Evolutionary conservation across 768 basidiomycete species (phyloP).

Genomic region (Trametes elegans): DNA sequence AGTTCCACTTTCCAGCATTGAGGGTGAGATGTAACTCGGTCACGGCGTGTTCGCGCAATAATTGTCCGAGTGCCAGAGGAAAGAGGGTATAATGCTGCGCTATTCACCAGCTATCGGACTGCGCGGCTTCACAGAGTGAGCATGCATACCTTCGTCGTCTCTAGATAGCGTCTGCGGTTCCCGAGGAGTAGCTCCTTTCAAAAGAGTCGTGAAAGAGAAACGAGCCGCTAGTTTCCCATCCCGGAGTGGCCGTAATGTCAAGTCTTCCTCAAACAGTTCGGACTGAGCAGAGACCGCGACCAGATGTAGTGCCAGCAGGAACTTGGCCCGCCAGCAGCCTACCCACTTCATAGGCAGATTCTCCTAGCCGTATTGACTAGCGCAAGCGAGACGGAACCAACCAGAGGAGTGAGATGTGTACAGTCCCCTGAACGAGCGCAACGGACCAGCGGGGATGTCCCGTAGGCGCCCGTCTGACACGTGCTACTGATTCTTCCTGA

Average conservation of each 20-base stretch:
- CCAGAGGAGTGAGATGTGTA: not conserved
- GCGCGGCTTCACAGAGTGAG: not conserved
- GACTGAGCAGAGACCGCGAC: conserved; percentile 10
- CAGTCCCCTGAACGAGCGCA: no score
- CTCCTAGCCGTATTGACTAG: not conserved
- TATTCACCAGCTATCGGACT: conserved; percentile 27
- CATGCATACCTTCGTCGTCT: conserved; percentile 46
- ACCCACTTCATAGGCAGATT: not conserved
- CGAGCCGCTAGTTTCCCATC: conserved; percentile 82
- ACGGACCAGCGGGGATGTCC: no score
- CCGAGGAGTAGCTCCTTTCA: conserved; percentile 52
- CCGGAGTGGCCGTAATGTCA: conserved; percentile 57
- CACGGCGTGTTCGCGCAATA: conserved; percentile 81
- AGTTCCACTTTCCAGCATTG: conserved; percentile 92
- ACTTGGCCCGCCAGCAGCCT: conserved; percentile 3
- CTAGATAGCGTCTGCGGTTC: conserved; percentile 47
- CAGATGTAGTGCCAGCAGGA: conserved; percentile 9
- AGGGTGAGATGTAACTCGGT: conserved; percentile 87
- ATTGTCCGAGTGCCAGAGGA: conserved; percentile 83
- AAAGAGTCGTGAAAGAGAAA: conserved; percentile 75
- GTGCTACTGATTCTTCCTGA: not conserved
- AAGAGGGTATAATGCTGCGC: conserved; percentile 88
- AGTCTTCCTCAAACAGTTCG: conserved; percentile 55
- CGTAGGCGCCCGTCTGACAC: no score
- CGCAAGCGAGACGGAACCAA: not conserved